phyloP scores from a whole-genome alignment of 805 yeast species.

The Yamadazyma sp. region DNA sequence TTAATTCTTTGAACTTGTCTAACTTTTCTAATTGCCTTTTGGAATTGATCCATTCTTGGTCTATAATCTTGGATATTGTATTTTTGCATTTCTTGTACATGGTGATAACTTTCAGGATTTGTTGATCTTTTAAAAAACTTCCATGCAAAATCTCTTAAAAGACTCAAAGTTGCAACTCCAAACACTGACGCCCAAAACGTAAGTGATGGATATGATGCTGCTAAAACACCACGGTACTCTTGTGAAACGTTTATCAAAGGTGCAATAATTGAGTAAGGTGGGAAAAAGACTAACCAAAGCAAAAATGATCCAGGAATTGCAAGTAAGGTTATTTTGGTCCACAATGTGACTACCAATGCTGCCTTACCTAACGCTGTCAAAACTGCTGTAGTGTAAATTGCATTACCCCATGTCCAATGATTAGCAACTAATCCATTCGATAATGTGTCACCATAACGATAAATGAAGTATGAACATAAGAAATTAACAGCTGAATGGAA shows the following conservation, averaged over 20 bases:
- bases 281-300: slow-evolving; percentile 83
- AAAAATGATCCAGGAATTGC: slow-evolving; percentile 94
- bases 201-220: slow-evolving; percentile 71
- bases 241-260: slow-evolving; percentile 78
- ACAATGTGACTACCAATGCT: slow-evolving; percentile 82
- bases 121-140: slow-evolving; percentile 91
- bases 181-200: slow-evolving; percentile 82
- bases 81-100: slow-evolving; percentile 95
- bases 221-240: slow-evolving; percentile 79
- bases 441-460: slow-evolving; percentile 62
- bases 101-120: slow-evolving; percentile 88
- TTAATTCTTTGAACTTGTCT: slow-evolving; percentile 98
- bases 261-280: slow-evolving; percentile 80
- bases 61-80: slow-evolving; percentile 88
- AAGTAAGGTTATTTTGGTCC: slow-evolving; percentile 89
- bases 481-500: slow-evolving; percentile 87
- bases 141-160: slow-evolving; percentile 88
- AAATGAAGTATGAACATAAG: slow-evolving; percentile 66
- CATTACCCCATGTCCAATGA: slow-evolving; percentile 95
- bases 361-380: slow-evolving; percentile 93
- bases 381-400: slow-evolving; percentile 81
- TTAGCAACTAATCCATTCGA: slow-evolving; percentile 70
- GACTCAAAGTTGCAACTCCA: slow-evolving; percentile 73
- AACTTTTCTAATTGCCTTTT: slow-evolving; percentile 93
- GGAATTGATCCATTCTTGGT: slow-evolving; percentile 96